Evolutionary conservation across 805 yeast genomes (phyloP), one percentile per base, ranked within the genome.

Genomic region (Lipomyces starkeyi): DNA sequence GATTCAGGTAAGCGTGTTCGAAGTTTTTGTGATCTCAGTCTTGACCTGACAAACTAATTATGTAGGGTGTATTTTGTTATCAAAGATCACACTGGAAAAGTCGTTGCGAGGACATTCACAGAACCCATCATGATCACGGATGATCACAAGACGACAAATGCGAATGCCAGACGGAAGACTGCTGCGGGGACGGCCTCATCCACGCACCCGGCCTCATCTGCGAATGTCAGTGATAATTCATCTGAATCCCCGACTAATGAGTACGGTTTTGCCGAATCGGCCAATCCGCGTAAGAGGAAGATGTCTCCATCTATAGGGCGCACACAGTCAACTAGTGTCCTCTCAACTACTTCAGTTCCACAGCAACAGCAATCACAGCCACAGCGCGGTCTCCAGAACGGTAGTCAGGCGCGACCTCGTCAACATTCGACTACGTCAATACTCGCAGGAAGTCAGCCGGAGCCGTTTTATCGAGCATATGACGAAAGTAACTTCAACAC

Each of bases 51-150:
- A 59, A 60, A 25, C 8, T 2, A 49, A 17, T 22, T 61, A 25
- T 59, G 14, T 55, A 67, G 76, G 62, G 78, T 76, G 0, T 74
- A 73, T 58, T 75, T 78, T 62, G 86, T 90, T 2, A 76, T 94
- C 61, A 88, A 86, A 69, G 87, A 93, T 77, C 76, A 81, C 65
- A 76, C 81, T 8, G 90, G 88, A 27, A 81, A 83, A 29, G 83
- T 92, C 3, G 83, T 94, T 20, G 97, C 93, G 6, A 88, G 88
- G 73, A 86, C 87, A 25, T 77, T 89, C 7, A 86, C 97, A 0
- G 80, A 88, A 8, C 87, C 92, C 5, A 91, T 94, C 37, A 89
- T 91, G 89, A 93, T 94, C 61, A 94, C 97, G 87, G 98, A 95
- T 78, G 88, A 97, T 78, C 96, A 94, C 83, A 93, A 91, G 78